Percentiles rank a stretch among this genome's conserved stretches.
These are phyloP conservation scores for Didymella glomerata DNA, from an alignment of 2,329 filamentous ascomycete species.

Conservation along the genomic window DNA sequence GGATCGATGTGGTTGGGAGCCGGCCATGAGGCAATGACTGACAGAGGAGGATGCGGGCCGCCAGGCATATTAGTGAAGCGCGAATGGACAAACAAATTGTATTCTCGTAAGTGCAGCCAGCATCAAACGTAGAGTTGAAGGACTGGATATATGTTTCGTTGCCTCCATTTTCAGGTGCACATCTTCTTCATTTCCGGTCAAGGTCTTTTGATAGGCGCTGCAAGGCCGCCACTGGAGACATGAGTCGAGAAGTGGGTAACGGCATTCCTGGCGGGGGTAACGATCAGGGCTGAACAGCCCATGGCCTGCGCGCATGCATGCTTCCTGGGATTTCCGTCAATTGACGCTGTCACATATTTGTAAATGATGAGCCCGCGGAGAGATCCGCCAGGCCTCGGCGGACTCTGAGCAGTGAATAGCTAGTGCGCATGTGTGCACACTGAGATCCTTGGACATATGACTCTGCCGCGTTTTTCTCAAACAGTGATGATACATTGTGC, in stretches of 20 bases:
- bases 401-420: neutral
- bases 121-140: neutral
- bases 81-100: neutral
- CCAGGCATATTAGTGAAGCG: neutral
- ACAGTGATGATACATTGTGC: neutral
- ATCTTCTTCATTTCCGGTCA: slow-evolving; percentile 1
- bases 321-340: neutral
- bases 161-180: neutral
- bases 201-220: neutral
- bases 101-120: neutral
- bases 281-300: neutral
- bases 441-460: neutral
- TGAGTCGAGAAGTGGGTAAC: slow-evolving; percentile 5
- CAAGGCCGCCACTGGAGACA: slow-evolving; percentile 1
- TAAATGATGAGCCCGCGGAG: neutral
- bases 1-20: neutral
- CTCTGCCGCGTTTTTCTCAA: neutral
- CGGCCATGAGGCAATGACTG: slow-evolving; percentile 3
- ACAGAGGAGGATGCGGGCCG: slow-evolving; percentile 1
- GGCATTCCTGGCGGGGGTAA: neutral
- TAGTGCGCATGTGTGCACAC: neutral
- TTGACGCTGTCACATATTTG: neutral
- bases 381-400: neutral
- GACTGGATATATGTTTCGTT: neutral
- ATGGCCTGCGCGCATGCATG: neutral